A percentile compares a stretch with the other conserved stretches of the same genome.
Conservation (phyloP, 2,329 filamentous ascomycete genomes). For the Immersiporthe knoxdaviesiana region DNA sequence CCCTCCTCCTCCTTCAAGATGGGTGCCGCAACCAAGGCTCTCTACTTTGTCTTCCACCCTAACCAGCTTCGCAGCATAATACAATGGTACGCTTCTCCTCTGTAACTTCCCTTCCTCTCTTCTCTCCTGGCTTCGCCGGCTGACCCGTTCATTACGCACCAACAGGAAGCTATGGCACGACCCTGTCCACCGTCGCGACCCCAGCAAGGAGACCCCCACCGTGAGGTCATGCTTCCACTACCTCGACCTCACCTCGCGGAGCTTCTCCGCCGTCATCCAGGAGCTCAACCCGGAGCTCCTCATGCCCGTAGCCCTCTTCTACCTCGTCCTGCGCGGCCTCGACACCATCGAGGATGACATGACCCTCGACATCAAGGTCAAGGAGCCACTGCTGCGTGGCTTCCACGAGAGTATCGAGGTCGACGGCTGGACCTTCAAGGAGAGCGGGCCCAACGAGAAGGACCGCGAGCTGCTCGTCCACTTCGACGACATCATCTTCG, state of each 20-base stretch:
- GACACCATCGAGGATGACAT: constrained; percentile 99
- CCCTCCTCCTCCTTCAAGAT: constrained; percentile 46
- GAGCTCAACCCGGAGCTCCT: constrained; percentile 94
- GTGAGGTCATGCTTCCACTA: constrained; percentile 84
- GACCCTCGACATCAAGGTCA: constrained; percentile 79
- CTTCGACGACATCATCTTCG: constrained; percentile 83
- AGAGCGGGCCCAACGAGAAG: constrained; percentile 89
- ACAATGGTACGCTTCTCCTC: constrained; percentile 71
- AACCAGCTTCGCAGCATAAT: constrained; percentile 79
- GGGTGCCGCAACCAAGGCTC: constrained; percentile 54
- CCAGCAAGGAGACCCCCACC: constrained; percentile 72
- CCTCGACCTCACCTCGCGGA: constrained; percentile 86
- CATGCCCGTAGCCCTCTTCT: constrained; percentile 85
- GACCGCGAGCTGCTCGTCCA: constrained; percentile 89
- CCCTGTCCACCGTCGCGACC: constrained; percentile 82
- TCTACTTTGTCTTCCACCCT: constrained; percentile 78
- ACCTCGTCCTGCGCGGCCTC: constrained; percentile 85
- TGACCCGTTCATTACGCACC: constrained; percentile 24
- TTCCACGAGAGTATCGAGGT: constrained; percentile 79
- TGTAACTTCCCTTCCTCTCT: constrained; percentile 17
- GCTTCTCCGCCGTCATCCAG: constrained; percentile 90
- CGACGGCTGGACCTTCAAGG: constrained; percentile 89
- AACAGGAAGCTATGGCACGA: constrained; percentile 95
- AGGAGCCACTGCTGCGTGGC: constrained; percentile 82
- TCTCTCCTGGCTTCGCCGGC: constrained; percentile 22